Percentiles rank a stretch among this genome's conserved stretches.
These are phyloP conservation scores for Geoglossum cookeanum DNA, from an alignment of 2,329 filamentous ascomycete species.

Conservation along the genomic window DNA sequence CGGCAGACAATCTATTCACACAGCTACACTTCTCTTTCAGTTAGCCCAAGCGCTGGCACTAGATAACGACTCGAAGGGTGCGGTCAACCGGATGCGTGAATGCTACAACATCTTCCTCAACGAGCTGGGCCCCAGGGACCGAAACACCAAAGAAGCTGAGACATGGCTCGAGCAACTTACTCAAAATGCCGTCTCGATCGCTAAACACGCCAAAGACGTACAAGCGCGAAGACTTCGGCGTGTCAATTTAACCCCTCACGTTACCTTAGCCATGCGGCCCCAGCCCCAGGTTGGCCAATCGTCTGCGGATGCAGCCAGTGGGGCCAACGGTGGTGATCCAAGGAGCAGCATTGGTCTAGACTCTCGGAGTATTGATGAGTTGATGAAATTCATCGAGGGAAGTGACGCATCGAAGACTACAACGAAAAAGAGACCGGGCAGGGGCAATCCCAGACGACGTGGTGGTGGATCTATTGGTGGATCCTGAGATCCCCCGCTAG, in stretches of 20 bases:
- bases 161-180: constrained; percentile 93
- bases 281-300: constrained; percentile 45
- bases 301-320: constrained; percentile 27
- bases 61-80: constrained; percentile 85
- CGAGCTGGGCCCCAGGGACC: constrained; percentile 73
- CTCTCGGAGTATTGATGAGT: constrained; percentile 73
- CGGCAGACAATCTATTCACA: constrained; percentile 77
- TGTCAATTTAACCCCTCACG: constrained; percentile 46
- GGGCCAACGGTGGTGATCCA: constrained; percentile 17
- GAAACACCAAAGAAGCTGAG: constrained; percentile 96
- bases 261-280: constrained; percentile 37
- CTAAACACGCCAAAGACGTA: constrained; percentile 79
- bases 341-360: constrained; percentile 34
- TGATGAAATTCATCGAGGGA: constrained; percentile 89
- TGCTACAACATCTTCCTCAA: constrained; percentile 88
- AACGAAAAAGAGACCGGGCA: constrained; percentile 23
- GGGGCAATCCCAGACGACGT: constrained; percentile 9
- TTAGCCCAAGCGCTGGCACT: constrained; percentile 85
- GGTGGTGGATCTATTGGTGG: constrained; percentile 5
- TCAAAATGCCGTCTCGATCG: constrained; percentile 83
- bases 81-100: constrained; percentile 85
- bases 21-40: constrained; percentile 90
- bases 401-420: constrained; percentile 22
- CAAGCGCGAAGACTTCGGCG: constrained; percentile 55
- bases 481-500: not conserved